These are phyloP conservation scores for Stropharia rugosoannulata DNA, from an alignment of 768 basidiomycete genomes.

Conservation along the genomic window DNA sequence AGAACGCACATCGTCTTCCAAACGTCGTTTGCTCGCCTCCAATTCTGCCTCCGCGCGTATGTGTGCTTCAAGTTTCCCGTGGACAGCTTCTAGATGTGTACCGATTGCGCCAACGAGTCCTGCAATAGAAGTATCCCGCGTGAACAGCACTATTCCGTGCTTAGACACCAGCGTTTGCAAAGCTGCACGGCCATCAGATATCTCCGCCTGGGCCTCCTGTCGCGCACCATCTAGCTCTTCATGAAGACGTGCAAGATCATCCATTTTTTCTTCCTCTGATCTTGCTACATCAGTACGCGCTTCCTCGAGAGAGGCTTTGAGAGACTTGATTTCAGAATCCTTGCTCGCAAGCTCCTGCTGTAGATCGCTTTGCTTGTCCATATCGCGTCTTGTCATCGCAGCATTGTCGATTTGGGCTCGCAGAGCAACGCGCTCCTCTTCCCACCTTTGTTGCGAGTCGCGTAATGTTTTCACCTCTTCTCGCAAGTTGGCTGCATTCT, in stretches of 20 bases:
- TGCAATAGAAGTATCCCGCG: conserved; percentile 48
- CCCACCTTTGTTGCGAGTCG: conserved; percentile 45
- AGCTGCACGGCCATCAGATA: conserved; percentile 36
- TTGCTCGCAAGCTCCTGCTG: conserved; percentile 41
- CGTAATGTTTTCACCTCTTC: conserved; percentile 49
- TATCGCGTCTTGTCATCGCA: conserved; percentile 32
- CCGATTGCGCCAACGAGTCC: conserved; percentile 48
- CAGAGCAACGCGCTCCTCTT: conserved; percentile 38
- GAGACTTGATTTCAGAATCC: conserved; percentile 33
- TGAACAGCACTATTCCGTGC: conserved; percentile 55
- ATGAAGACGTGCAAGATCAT: conserved; percentile 43
- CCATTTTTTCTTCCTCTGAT: conserved; percentile 52
- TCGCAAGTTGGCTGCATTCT: conserved; percentile 58
- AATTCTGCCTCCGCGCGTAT: conserved; percentile 44
- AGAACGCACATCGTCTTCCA: conserved; percentile 49
- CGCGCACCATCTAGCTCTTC: conserved; percentile 48
- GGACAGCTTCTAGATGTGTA: conserved; percentile 50
- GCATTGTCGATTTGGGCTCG: conserved; percentile 40
- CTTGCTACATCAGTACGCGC: conserved; percentile 40
- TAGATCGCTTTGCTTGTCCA: conserved; percentile 36
- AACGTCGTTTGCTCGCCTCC: conserved; percentile 40
- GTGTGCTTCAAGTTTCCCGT: conserved; percentile 41
- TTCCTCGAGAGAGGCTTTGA: conserved; percentile 39
- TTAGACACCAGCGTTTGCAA: conserved; percentile 53
- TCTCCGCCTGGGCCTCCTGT: conserved; percentile 22